These are phyloP conservation scores for Sphaerostilbella broomeana DNA, from an alignment of 2,329 filamentous ascomycete genomes.

Conservation along the genomic window DNA sequence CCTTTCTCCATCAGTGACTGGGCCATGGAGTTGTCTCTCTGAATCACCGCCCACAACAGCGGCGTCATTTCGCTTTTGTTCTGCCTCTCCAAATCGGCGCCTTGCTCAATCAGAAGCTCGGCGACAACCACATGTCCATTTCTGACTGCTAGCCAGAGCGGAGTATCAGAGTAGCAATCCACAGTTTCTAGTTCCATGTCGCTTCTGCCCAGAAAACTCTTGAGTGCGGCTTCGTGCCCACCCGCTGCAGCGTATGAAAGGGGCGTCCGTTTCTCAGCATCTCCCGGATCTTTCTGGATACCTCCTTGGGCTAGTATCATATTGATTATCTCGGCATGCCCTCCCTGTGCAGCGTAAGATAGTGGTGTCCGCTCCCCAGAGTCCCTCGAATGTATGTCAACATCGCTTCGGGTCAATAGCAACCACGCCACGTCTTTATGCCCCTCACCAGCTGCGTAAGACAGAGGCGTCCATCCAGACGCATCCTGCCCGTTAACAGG, in stretches of 20 bases:
- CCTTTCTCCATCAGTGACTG: background rate
- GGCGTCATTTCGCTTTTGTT: background rate
- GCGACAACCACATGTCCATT: background rate
- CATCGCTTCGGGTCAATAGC: background rate
- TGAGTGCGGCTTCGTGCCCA: constrained; percentile 1
- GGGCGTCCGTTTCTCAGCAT: background rate
- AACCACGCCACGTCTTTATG: constrained; percentile 3
- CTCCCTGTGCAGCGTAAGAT: background rate
- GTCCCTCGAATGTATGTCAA: constrained; percentile 1
- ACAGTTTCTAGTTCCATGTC: constrained; percentile 1
- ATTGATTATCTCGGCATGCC: background rate
- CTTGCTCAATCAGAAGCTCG: constrained; percentile 1
- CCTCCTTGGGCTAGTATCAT: constrained; percentile 1
- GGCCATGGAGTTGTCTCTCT: background rate
- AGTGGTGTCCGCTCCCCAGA: background rate
- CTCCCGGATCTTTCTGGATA: background rate
- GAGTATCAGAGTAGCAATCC: background rate
- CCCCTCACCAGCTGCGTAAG: constrained; percentile 1
- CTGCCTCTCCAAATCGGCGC: background rate
- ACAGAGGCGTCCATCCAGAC: background rate
- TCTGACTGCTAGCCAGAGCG: background rate
- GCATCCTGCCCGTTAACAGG: background rate
- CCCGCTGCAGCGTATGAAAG: constrained; percentile 2
- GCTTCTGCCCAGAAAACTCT: constrained; percentile 1
- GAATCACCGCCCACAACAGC: background rate